Base-by-base conservation (phyloP, 2,329 filamentous ascomycete species). In the Fusarium equiseti region DNA sequence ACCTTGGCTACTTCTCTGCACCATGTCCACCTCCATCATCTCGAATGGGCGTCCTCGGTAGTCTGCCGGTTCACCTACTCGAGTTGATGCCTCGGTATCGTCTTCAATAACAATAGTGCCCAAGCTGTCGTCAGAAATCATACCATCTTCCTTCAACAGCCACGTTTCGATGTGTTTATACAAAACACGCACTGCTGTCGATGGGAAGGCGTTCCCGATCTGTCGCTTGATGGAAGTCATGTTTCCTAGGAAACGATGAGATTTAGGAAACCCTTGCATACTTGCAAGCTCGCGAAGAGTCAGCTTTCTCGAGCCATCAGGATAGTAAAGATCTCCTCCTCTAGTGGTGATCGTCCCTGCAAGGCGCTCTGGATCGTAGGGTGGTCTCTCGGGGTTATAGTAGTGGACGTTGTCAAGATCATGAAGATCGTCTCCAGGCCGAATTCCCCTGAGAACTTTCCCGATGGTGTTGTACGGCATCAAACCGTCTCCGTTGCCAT, bases 201-300 rank as follows among this genome's bases (percentile, higher is more conserved):
- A 88, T 0, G 93, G 91, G 18, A 95, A 93, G 0, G 92, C 93
- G 74, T 96, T 95, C 0, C 93, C 93, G 68, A 95, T 92, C 76
- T 94, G 92, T 68, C 83, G 86, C 70, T 86, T 86, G 18, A 88
- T 80, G 16, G 75, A 77, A 1, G 77, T 79, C 20, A 78, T 77
- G 0, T 78, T 81, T 0, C 79, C 80, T 0, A 80, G 66, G 73
- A 95, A 95, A 1, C 77, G 77, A 76, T 93, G 91, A 4, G 81
- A 76, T 0, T 80, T 64, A 0, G 91, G 91, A 55, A 96, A 96
- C 0, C 90, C 90, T 69, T 94, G 91, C 1, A 96, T 77, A 4
- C 84, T 84, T 0, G 92, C 91, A 26, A 88, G 85, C 76, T 97
- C 93, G 2, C 90, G 84, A 6, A 88, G 76, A 0, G 91, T 95